Conservation (phyloP, 108 stramenopile genomes). For the Nannochloropsis gaditana region DNA sequence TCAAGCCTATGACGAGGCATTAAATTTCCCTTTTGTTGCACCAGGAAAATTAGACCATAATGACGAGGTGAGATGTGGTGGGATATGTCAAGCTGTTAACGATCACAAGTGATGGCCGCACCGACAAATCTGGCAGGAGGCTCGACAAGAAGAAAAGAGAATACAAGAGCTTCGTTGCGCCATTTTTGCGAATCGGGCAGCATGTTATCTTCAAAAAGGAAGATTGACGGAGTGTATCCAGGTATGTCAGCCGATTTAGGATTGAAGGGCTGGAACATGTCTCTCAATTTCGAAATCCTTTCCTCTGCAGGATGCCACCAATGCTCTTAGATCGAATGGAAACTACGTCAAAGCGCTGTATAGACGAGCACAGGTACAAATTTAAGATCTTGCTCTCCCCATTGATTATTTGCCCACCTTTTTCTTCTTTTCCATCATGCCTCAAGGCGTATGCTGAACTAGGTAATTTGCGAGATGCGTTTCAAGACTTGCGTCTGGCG, state of each 20-base stretch:
- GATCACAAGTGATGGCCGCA: no score
- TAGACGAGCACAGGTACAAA: background rate
- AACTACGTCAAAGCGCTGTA: background rate
- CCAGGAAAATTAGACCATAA: background rate
- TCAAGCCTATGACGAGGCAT: conserved; percentile 16
- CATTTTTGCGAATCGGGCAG: background rate
- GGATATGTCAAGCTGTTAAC: background rate
- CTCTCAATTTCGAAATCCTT: no score
- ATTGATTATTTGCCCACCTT: background rate
- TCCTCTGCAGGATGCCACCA: background rate
- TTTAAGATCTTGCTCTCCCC: background rate
- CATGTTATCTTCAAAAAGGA: background rate
- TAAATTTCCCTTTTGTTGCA: background rate
- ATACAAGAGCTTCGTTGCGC: background rate
- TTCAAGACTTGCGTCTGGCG: background rate
- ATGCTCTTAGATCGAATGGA: conserved; percentile 9
- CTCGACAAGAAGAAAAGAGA: background rate
- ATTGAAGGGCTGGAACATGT: no score
- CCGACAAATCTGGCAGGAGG: background rate
- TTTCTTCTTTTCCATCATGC: background rate
- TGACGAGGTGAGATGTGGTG: background rate
- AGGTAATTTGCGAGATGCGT: background rate
- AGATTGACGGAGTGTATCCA: background rate
- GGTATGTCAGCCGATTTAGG: background rate
- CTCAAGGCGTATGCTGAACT: background rate